Conservation (phyloP, 139 green algal species). For the Protoeuglena noctilucae region DNA sequence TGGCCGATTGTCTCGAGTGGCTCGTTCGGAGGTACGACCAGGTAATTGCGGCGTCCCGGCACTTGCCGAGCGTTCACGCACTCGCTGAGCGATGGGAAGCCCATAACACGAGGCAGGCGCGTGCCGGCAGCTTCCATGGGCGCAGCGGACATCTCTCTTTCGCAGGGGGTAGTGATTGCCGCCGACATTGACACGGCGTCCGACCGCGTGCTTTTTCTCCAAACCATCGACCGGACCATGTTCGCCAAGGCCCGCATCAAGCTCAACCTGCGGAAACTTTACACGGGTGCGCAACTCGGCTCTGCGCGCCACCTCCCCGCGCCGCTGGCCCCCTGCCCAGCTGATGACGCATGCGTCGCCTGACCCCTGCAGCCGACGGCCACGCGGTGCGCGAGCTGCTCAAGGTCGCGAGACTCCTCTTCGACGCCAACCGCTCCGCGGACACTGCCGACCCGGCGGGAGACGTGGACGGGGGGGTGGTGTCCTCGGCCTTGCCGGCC, state of each 20-base stretch:
- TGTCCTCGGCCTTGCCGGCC: neutral
- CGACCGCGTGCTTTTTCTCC: conserved; percentile 56
- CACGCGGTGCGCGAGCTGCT: conserved; percentile 57
- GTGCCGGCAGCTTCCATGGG: neutral
- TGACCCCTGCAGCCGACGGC: no score
- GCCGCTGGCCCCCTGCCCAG: no score
- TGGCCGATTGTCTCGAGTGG: conserved; percentile 67
- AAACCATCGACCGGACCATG: conserved; percentile 34
- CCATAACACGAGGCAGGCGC: neutral
- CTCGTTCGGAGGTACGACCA: conserved; percentile 39
- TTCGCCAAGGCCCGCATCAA: conserved; percentile 54
- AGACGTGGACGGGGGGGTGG: neutral
- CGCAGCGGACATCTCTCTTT: neutral
- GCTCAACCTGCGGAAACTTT: conserved; percentile 68
- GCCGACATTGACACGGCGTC: conserved; percentile 60
- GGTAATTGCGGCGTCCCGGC: neutral
- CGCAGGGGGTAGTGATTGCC: conserved; percentile 21
- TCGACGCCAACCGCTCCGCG: conserved; percentile 36
- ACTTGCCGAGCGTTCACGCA: neutral
- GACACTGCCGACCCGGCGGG: conserved; percentile 25
- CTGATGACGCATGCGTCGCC: no score
- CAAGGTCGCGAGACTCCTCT: conserved; percentile 56
- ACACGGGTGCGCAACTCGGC: no score
- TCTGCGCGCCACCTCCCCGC: no score
- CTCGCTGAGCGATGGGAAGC: neutral